Conservation (phyloP, 2,329 filamentous ascomycete genomes). For the Aureobasidium namibiae region DNA sequence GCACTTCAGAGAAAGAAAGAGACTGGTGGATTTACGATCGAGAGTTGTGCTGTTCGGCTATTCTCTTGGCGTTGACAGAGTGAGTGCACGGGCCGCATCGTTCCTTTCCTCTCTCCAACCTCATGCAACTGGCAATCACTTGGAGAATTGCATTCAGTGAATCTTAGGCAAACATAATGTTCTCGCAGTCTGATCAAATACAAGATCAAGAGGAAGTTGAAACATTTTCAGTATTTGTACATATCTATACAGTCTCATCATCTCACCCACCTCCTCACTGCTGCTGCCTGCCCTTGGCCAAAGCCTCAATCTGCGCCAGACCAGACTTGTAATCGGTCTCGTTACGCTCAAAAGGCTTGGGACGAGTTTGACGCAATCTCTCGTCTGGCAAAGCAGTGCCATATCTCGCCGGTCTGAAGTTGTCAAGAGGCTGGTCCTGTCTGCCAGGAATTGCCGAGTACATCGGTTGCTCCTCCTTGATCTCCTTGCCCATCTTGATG, state of each 20-base stretch:
- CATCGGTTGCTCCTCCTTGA: neutral
- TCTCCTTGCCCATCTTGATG: conserved; percentile 20
- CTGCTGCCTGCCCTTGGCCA: neutral
- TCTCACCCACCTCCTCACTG: neutral
- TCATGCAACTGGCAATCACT: neutral
- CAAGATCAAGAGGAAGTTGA: too few relatives aligned
- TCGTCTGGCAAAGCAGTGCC: conserved; percentile 21
- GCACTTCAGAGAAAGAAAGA: conserved; percentile 6
- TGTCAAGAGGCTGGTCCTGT: neutral
- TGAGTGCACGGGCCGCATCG: neutral
- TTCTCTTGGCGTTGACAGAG: neutral
- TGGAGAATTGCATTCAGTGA: neutral
- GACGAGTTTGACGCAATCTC: conserved; percentile 14
- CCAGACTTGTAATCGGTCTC: neutral
- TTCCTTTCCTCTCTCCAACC: neutral
- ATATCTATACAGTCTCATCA: conserved; percentile 3
- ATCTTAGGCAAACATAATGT: neutral
- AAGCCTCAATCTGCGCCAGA: conserved; percentile 8
- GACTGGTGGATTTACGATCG: neutral
- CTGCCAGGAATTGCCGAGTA: neutral
- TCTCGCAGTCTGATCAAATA: neutral
- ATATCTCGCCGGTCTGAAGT: conserved; percentile 18
- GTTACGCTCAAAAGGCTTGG: conserved; percentile 21
- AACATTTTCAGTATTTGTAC: conserved; percentile 6
- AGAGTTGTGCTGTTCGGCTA: neutral